Evolutionary conservation across 306 rosid species (phyloP).

Genomic region (Pyrus communis): DNA sequence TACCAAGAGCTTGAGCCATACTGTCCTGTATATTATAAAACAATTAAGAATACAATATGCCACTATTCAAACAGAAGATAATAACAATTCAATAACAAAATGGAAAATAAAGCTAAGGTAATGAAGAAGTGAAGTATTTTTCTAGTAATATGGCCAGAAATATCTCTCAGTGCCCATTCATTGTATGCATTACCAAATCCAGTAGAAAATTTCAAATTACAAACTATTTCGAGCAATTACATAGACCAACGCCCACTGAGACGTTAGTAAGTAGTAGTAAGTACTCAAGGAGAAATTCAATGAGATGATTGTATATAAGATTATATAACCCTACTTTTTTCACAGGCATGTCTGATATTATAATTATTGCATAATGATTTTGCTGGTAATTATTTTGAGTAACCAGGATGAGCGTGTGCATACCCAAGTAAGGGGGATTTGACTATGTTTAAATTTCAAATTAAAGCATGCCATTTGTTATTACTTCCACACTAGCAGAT

Average conservation of each 20-base stretch:
- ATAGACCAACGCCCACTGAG: not conserved
- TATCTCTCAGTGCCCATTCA: not conserved
- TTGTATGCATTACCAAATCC: not conserved
- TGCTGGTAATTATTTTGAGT: not conserved
- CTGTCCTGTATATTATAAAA: slow-evolving; percentile 49
- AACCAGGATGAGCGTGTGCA: not conserved
- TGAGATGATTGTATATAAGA: not conserved
- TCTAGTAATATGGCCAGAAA: not conserved
- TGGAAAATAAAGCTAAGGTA: not conserved
- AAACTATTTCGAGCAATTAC: not conserved
- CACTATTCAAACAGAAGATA: not conserved
- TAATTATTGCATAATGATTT: not conserved
- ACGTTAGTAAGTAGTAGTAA: not conserved
- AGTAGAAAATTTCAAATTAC: not conserved
- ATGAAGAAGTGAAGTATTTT: not conserved
- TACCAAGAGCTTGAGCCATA: slow-evolving; percentile 88
- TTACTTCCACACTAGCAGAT: not conserved
- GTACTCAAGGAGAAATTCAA: not conserved
- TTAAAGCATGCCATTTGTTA: not conserved
- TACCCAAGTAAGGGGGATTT: not conserved
- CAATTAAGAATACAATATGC: not conserved
- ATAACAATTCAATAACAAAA: not conserved
- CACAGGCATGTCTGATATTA: not conserved
- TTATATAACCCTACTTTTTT: not conserved
- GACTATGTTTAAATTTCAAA: not conserved